A percentile compares a stretch with the other conserved stretches of the same genome.
Conservation (phyloP, 2,329 filamentous ascomycete species). For the Penicillium sp. region DNA sequence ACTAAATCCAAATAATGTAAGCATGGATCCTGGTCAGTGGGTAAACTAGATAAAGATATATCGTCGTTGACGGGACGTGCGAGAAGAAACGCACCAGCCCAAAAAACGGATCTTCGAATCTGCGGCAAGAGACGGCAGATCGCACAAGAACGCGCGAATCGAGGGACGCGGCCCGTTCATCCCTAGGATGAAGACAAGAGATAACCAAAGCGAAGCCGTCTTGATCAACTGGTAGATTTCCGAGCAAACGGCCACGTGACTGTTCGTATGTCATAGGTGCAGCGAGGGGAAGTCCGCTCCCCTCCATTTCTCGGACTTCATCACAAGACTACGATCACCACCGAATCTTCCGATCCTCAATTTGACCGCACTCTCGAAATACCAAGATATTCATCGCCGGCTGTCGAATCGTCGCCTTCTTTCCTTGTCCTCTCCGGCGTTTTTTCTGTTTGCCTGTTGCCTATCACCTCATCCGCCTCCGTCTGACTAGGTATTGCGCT, state of each 20-base stretch:
- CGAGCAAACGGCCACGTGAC: slow-evolving; percentile 31
- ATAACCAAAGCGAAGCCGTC: background rate
- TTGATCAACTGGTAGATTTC: background rate
- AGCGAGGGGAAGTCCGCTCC: slow-evolving; percentile 31
- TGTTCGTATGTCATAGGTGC: slow-evolving; percentile 39
- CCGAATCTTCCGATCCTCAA: background rate
- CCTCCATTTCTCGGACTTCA: slow-evolving; percentile 21
- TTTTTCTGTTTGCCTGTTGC: background rate
- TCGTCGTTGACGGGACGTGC: background rate
- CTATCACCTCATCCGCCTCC: slow-evolving; percentile 10
- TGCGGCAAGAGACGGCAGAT: slow-evolving; percentile 52
- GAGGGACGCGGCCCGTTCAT: slow-evolving; percentile 62
- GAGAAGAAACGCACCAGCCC: slow-evolving; percentile 68
- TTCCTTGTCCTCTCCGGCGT: background rate
- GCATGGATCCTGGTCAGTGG: slow-evolving; percentile 16
- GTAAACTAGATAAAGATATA: background rate
- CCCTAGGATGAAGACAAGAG: slow-evolving; percentile 5
- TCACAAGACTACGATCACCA: slow-evolving; percentile 8
- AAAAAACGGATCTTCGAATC: slow-evolving; percentile 87
- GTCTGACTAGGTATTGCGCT: slow-evolving; percentile 14
- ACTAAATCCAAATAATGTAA: slow-evolving; percentile 39
- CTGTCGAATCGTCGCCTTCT: background rate
- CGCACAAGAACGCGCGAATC: slow-evolving; percentile 63
- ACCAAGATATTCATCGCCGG: background rate
- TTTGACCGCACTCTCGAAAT: background rate